These are phyloP conservation scores for Aspergillus proliferans DNA, from an alignment of 2,329 filamentous ascomycete genomes.

Conservation along the genomic window DNA sequence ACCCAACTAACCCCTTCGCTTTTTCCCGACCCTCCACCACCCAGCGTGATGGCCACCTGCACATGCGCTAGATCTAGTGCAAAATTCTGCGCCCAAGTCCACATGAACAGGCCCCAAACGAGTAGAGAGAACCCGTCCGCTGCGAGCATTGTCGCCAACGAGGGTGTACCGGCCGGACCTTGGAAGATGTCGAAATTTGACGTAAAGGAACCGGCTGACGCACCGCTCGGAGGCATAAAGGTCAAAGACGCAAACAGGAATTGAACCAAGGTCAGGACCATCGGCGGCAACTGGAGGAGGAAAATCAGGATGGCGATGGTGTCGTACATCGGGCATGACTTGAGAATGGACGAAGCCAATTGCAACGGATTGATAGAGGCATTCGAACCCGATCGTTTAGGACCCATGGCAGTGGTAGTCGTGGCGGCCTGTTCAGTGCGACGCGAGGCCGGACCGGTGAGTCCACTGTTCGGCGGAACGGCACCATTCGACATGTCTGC, in stretches of 20 bases:
- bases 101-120: slow-evolving; percentile 74
- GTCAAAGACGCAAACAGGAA: slow-evolving; percentile 88
- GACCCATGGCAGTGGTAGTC: slow-evolving; percentile 4
- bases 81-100: slow-evolving; percentile 79
- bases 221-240: slow-evolving; percentile 77
- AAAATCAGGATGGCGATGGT: slow-evolving; percentile 96
- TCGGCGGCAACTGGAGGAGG: slow-evolving; percentile 82
- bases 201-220: slow-evolving; percentile 65
- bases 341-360: slow-evolving; percentile 77
- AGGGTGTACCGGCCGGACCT: slow-evolving; percentile 76
- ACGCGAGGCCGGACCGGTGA: slow-evolving; percentile 22
- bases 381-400: slow-evolving; percentile 30
- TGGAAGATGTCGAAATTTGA: slow-evolving; percentile 90
- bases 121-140: slow-evolving; percentile 78
- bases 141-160: slow-evolving; percentile 73
- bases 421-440: slow-evolving; percentile 24
- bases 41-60: slow-evolving; percentile 84
- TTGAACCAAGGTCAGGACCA: slow-evolving; percentile 82
- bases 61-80: slow-evolving; percentile 86
- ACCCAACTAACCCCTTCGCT: slow-evolving; percentile 41
- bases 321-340: slow-evolving; percentile 84
- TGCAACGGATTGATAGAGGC: slow-evolving; percentile 64
- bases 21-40: slow-evolving; percentile 60
- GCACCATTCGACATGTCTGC: slow-evolving; percentile 29
- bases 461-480: slow-evolving; percentile 24